phyloP scores from a whole-genome alignment of 148 eudicot species.

The Spergularia marina region DNA sequence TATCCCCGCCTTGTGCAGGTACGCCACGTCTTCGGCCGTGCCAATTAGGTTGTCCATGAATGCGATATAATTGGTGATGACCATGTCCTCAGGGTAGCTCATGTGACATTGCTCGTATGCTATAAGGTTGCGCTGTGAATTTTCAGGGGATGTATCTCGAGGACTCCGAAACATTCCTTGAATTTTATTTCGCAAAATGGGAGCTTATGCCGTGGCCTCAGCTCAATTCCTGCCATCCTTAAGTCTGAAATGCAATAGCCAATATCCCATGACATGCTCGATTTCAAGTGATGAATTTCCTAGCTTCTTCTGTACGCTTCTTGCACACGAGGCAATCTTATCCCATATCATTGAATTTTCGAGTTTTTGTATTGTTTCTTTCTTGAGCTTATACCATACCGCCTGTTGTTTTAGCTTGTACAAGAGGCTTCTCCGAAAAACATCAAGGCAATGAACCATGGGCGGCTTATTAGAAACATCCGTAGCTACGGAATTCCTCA shows the following conservation, averaged over 20 bases:
- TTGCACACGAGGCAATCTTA: too few species aligned
- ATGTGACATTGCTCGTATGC: conserved; percentile 12
- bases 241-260: not conserved
- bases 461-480: not conserved
- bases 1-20: conserved; percentile 8
- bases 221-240: not conserved
- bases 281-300: too few species aligned
- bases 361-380: too few species aligned
- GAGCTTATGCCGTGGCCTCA: not conserved
- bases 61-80: not conserved
- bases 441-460: conserved; percentile 12
- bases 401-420: not conserved
- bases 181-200: not conserved
- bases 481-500: not conserved
- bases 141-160: not conserved
- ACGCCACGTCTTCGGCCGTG: not conserved
- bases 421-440: not conserved
- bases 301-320: too few species aligned
- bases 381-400: too few species aligned
- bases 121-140: not conserved
- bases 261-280: not conserved
- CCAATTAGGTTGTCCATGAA: conserved; percentile 7
- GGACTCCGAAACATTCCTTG: not conserved
- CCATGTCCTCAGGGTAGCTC: not conserved
- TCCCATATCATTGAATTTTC: too few species aligned